phyloP scores from a whole-genome alignment of 2,329 filamentous ascomycete genomes.

The Neofusicoccum ribis region DNA sequence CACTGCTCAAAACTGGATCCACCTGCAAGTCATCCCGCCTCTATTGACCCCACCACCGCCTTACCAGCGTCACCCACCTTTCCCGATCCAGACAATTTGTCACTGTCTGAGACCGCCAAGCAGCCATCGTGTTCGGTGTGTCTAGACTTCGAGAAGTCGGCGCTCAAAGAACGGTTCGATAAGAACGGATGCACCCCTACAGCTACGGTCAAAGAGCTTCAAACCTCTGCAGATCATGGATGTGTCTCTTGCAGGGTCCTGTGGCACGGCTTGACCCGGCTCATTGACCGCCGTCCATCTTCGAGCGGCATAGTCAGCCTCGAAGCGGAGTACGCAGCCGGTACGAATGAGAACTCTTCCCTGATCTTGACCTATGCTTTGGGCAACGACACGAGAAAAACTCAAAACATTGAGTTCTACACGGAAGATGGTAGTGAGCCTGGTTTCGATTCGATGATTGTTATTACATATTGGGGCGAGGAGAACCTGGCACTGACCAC shows the following conservation, averaged over 20 bases:
- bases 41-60: background rate
- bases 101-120: background rate
- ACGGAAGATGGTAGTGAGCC: background rate
- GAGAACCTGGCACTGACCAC: too few relatives aligned
- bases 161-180: background rate
- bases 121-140: background rate
- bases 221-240: background rate
- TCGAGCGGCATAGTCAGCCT: background rate
- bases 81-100: background rate
- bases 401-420: background rate
- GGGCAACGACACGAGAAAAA: background rate
- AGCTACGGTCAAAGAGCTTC: background rate
- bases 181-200: background rate
- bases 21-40: slow-evolving; percentile 3
- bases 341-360: background rate
- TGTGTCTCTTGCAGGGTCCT: background rate
- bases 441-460: background rate
- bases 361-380: background rate
- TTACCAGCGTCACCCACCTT: background rate
- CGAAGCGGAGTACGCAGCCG: background rate
- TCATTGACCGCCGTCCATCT: background rate
- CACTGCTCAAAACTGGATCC: background rate
- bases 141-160: background rate
- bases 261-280: background rate
- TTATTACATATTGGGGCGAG: too few relatives aligned